Evolutionary conservation across 1,284 basidiomycete genomes (phyloP).

Genomic region (Gymnopus androsaceus): DNA sequence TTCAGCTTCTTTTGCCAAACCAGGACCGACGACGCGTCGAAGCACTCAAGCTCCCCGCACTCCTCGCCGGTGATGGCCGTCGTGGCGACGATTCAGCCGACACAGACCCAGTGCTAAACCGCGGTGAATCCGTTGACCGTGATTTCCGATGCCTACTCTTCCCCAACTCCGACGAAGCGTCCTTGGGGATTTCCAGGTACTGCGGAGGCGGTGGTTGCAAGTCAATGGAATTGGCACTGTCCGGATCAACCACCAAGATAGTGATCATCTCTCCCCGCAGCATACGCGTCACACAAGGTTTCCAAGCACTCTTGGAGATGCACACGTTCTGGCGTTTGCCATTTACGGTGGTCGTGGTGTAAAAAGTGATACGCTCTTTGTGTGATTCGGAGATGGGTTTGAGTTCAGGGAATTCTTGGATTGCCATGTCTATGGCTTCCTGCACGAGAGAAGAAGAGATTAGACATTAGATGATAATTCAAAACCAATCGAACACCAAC

Average conservation of each 20-base stretch:
- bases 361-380: slow-evolving; percentile 48
- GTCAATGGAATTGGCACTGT: slow-evolving; percentile 20
- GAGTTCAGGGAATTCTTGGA: slow-evolving; percentile 49
- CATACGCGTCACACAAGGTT: slow-evolving; percentile 43
- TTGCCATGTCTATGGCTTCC: slow-evolving; percentile 57
- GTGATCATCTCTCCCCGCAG: slow-evolving; percentile 57
- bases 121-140: slow-evolving; percentile 23
- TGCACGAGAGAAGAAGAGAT: slow-evolving; percentile 24
- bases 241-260: slow-evolving; percentile 35
- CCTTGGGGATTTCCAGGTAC: slow-evolving; percentile 39
- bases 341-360: slow-evolving; percentile 36
- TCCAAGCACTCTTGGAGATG: slow-evolving; percentile 62
- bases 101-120: no score
- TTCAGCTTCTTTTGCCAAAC: no score
- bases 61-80: neutral
- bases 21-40: neutral
- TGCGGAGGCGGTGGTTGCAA: slow-evolving; percentile 26
- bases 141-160: slow-evolving; percentile 21
- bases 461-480: neutral
- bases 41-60: neutral
- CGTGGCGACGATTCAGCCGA: slow-evolving; percentile 22
- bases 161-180: no score
- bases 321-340: slow-evolving; percentile 39
- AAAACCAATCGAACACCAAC: slow-evolving; percentile 32
- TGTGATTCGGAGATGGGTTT: slow-evolving; percentile 26